Percentiles rank a stretch among this genome's conserved stretches.
Conservation (phyloP, 441 rosid genomes). For the Arabidopsis lyrata region DNA sequence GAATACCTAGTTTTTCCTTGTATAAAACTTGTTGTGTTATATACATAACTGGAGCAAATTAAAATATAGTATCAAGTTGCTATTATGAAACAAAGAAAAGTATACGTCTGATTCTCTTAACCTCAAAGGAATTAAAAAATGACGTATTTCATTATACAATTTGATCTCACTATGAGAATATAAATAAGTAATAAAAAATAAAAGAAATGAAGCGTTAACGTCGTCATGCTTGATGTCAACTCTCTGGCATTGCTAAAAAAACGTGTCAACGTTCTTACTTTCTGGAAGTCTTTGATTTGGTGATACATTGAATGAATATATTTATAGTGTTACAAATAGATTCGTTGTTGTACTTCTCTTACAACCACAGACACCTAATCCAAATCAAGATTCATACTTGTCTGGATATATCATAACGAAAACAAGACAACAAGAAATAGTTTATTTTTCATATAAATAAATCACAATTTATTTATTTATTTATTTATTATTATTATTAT, state of each 20-base stretch:
- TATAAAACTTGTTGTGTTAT: constrained; percentile 1
- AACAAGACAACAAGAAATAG: background rate
- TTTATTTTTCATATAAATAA: no score
- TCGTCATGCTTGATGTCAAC: constrained; percentile 33
- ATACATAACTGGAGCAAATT: background rate
- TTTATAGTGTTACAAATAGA: background rate
- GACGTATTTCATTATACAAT: background rate
- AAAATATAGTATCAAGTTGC: background rate
- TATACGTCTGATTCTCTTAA: background rate
- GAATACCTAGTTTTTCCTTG: background rate
- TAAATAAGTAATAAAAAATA: background rate
- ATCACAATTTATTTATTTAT: no score
- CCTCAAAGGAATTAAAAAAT: background rate
- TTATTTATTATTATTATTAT: no score
- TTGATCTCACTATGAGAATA: background rate
- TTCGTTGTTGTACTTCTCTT: constrained; percentile 6
- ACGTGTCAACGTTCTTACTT: constrained; percentile 7
- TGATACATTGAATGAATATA: background rate
- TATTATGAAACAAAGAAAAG: constrained; percentile 31
- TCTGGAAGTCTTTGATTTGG: constrained; percentile 21
- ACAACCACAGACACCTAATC: constrained; percentile 17
- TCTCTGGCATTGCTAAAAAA: background rate
- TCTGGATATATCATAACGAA: background rate
- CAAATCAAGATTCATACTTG: constrained; percentile 6
- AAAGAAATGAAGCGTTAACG: background rate